These are phyloP conservation scores for Aspergillus bombycis DNA, from an alignment of 2,329 filamentous ascomycete genomes.

Conservation along the genomic window DNA sequence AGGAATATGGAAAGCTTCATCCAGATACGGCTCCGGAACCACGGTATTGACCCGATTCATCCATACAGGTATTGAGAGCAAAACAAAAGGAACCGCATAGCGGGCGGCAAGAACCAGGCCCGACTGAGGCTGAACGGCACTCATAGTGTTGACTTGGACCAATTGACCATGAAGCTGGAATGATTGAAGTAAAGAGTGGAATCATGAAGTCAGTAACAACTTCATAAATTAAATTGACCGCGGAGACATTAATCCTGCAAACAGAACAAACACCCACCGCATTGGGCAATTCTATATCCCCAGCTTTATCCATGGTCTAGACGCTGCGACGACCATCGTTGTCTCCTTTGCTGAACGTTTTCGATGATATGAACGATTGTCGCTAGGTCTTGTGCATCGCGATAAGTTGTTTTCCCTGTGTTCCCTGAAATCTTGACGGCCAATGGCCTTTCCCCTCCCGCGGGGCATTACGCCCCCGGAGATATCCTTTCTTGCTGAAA, in stretches of 20 bases:
- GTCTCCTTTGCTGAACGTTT: slow-evolving; percentile 2
- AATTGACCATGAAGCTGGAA: slow-evolving; percentile 4
- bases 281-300: slow-evolving; percentile 13
- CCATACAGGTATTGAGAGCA: slow-evolving; percentile 45
- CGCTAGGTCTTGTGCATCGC: background rate
- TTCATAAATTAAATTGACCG: background rate
- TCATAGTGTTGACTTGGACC: slow-evolving; percentile 30
- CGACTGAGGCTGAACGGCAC: slow-evolving; percentile 32
- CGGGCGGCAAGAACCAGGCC: slow-evolving; percentile 39
- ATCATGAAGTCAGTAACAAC: background rate
- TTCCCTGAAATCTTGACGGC: slow-evolving; percentile 11
- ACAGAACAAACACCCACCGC: slow-evolving; percentile 35
- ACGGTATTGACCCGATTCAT: slow-evolving; percentile 48
- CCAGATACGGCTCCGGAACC: slow-evolving; percentile 63
- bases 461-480: slow-evolving; percentile 79
- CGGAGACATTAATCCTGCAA: slow-evolving; percentile 27
- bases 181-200: background rate
- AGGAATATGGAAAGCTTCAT: slow-evolving; percentile 68
- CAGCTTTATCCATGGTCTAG: slow-evolving; percentile 1
- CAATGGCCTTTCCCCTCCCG: slow-evolving; percentile 65
- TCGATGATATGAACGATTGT: background rate
- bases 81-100: slow-evolving; percentile 39
- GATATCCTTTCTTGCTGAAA: slow-evolving; percentile 93
- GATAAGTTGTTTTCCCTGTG: slow-evolving; percentile 11
- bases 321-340: slow-evolving; percentile 1